Conservation (phyloP, 2,329 filamentous ascomycete genomes). For the Sporothrix euskadiensis region DNA sequence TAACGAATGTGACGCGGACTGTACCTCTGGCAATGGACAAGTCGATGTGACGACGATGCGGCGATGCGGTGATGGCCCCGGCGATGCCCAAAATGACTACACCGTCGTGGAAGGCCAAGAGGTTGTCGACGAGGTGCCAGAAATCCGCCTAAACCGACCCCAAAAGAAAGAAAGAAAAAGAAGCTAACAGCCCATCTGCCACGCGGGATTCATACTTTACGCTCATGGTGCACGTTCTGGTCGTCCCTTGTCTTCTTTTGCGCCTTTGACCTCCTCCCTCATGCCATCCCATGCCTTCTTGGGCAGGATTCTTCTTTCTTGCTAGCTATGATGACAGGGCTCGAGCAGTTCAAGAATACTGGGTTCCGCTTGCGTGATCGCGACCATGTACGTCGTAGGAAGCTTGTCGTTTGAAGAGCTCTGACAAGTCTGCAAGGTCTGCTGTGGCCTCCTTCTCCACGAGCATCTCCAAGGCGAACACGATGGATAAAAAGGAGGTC, state of each 20-base stretch:
- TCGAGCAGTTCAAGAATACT: background rate
- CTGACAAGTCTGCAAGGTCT: background rate
- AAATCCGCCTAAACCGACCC: too few relatives aligned
- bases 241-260: background rate
- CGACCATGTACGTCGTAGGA: background rate
- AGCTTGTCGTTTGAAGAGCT: background rate
- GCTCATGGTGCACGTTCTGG: background rate
- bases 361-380: constrained; percentile 19
- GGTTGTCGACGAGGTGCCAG: too few relatives aligned
- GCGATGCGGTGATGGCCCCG: background rate
- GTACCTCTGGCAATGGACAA: background rate
- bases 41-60: background rate
- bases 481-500: background rate
- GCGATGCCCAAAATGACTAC: constrained; percentile 14
- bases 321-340: background rate
- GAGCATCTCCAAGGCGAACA: background rate
- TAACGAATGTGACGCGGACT: background rate
- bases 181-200: background rate
- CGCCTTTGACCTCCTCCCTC: background rate
- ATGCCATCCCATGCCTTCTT: background rate
- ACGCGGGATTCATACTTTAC: background rate
- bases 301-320: background rate
- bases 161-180: background rate
- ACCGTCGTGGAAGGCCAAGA: constrained; percentile 1
- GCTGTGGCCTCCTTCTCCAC: background rate